Percentiles rank a stretch among this genome's conserved stretches.
These are phyloP conservation scores for Lactarius psammicola DNA, from an alignment of 768 basidiomycete genomes.

Conservation along the genomic window DNA sequence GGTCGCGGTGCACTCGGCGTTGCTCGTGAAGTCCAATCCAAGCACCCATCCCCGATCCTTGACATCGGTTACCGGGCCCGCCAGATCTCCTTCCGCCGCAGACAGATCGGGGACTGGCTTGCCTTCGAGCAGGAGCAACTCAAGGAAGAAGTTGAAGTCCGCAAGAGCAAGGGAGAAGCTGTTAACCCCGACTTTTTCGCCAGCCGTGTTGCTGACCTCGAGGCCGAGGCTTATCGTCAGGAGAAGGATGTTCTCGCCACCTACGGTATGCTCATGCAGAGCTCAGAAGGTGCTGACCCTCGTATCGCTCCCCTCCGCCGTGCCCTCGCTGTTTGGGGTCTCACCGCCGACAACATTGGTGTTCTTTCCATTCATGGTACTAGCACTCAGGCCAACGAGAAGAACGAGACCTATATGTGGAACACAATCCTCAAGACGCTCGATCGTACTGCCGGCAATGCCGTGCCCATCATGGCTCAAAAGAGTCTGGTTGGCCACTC, in stretches of 20 bases:
- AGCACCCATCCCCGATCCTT: constrained; percentile 76
- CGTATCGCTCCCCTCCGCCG: constrained; percentile 89
- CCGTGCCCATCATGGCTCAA: constrained; percentile 96
- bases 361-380: constrained; percentile 89
- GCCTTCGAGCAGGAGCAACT: constrained; percentile 83
- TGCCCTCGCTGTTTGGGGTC: constrained; percentile 94
- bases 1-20: constrained; percentile 89
- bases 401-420: constrained; percentile 97
- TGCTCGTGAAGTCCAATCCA: constrained; percentile 79
- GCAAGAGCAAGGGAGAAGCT: constrained; percentile 50
- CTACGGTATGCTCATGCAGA: constrained; percentile 78
- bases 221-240: constrained; percentile 86
- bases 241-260: constrained; percentile 91
- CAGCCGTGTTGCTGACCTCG: constrained; percentile 76
- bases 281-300: constrained; percentile 69
- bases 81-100: constrained; percentile 93
- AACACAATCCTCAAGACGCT: constrained; percentile 90
- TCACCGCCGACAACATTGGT: constrained; percentile 90
- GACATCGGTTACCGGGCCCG: constrained; percentile 87
- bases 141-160: constrained; percentile 69
- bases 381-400: constrained; percentile 88
- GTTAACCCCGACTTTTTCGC: constrained; percentile 70
- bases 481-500: constrained; percentile 97
- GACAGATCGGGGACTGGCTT: constrained; percentile 94
- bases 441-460: constrained; percentile 89